A percentile compares a stretch with the other conserved stretches of the same genome.
phyloP scores from a whole-genome alignment of 192 early-diverging fungal species.

The Backusella luteola region DNA sequence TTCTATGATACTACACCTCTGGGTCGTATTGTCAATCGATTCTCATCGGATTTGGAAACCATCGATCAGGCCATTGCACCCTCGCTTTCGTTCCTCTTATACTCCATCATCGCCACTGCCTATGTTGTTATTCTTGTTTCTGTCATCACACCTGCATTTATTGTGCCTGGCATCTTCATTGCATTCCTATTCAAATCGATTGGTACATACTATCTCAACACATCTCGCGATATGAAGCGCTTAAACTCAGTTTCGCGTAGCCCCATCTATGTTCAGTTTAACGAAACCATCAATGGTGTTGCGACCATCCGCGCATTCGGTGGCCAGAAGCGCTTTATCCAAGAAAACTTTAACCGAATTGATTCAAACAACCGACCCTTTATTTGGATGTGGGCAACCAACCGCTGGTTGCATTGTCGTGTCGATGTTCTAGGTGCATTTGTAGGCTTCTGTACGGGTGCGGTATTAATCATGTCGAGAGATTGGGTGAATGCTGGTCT shows the following conservation, averaged over 20 bases:
- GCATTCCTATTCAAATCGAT: slow-evolving; percentile 57
- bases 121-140: slow-evolving; percentile 64
- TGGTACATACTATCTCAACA: slow-evolving; percentile 67
- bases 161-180: slow-evolving; percentile 62
- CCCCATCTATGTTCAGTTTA: slow-evolving; percentile 79
- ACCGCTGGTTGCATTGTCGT: slow-evolving; percentile 85
- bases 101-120: slow-evolving; percentile 47
- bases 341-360: slow-evolving; percentile 53
- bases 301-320: slow-evolving; percentile 86
- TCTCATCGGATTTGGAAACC: slow-evolving; percentile 82
- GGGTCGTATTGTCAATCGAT: slow-evolving; percentile 80
- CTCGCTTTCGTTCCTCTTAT: slow-evolving; percentile 46
- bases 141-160: slow-evolving; percentile 68
- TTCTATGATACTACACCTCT: slow-evolving; percentile 93
- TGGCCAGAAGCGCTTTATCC: slow-evolving; percentile 61
- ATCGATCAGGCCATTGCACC: slow-evolving; percentile 66
- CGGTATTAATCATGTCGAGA: slow-evolving; percentile 56
- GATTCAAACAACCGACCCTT: slow-evolving; percentile 84
- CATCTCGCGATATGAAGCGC: slow-evolving; percentile 87
- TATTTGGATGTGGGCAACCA: slow-evolving; percentile 82
- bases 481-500: slow-evolving; percentile 73
- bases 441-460: slow-evolving; percentile 68
- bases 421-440: slow-evolving; percentile 78
- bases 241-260: slow-evolving; percentile 72
- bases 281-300: slow-evolving; percentile 74